Evolutionary conservation across 176 grass and related monocot genomes (phyloP).

Genomic region (Triticum urartu): DNA sequence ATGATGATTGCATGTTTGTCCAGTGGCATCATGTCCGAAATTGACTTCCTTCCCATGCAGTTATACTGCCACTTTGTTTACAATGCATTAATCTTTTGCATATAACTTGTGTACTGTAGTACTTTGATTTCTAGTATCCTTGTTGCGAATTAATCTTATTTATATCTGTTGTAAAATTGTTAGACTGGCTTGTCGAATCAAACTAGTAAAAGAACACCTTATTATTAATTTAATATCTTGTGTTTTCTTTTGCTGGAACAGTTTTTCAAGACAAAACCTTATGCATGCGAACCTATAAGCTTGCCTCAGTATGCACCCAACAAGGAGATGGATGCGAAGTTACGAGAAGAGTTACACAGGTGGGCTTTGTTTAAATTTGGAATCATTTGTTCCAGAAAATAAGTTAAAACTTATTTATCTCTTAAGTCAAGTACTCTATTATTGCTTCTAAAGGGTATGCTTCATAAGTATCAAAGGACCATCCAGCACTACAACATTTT

Average conservation of each 20-base stretch:
- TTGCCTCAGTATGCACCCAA: slow-evolving; percentile 74
- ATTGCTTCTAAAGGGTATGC: neutral
- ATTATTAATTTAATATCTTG: neutral
- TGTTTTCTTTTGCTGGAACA: slow-evolving; percentile 30
- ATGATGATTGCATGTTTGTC: neutral
- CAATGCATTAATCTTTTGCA: neutral
- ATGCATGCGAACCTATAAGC: slow-evolving; percentile 64
- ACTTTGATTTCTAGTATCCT: neutral
- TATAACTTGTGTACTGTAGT: neutral
- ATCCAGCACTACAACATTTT: neutral
- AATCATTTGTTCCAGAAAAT: neutral
- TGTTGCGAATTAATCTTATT: neutral
- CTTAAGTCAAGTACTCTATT: neutral
- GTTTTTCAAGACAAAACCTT: slow-evolving; percentile 78
- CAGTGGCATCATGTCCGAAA: neutral
- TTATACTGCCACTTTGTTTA: neutral
- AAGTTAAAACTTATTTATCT: neutral
- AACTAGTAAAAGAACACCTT: neutral
- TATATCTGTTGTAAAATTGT: neutral
- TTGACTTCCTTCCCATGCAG: neutral
- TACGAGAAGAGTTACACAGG: slow-evolving; percentile 59
- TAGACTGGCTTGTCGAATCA: neutral
- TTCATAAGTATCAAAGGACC: slow-evolving; percentile 4
- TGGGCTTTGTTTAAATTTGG: slow-evolving; percentile 26
- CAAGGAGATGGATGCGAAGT: slow-evolving; percentile 79